Evolutionary conservation across 345 rosid species (phyloP), one percentile per base, ranked within the genome.

Genomic region (Ricinus communis): DNA sequence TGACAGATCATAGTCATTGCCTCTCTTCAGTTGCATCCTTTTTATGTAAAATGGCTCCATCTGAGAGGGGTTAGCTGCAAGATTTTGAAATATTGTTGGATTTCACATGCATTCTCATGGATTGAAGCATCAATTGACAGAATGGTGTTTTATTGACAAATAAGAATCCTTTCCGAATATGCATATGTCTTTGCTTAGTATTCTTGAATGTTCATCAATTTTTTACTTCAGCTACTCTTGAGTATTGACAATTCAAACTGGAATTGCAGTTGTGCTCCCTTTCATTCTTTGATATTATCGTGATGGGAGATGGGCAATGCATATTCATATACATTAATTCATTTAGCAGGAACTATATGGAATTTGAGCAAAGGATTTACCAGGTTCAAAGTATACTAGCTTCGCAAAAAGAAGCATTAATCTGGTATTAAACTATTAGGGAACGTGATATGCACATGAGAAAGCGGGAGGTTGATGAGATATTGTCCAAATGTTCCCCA

Each of bases 401-500:
- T 40, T 70, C 36, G 12, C n/a, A n/a, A 13, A 53, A 21, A 0
- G 16, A 69, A 30, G 19, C 21, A 15, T 21, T 1, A 7, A 9
- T 24, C 12, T 24, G 51, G 16, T 51, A 36, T 49, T 38, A 14
- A 50, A 24, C 0, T 19, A 58, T 57, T 28, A 51, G 28, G 51
- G 47, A 68, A 68, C 66, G 64, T 72, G 73, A 64, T 70, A 40
- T 38, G 76, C 69, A 81, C 77, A 74, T 71, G 84, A 71, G 74
- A 59, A 41, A 70, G 70, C 58, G 68, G 69, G 50, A 21, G 62
- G 72, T 62, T 73, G 75, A 76, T 68, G 62, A 77, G 74, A 74
- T 56, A 46, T 4, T 53, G 61, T 65, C 46, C 52, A 59, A 58
- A 46, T 79, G 81, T 74, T 71, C 61, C 70, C 74, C 70, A 21